These are phyloP conservation scores for Nannochloropsis salina DNA, from an alignment of 108 stramenopile genomes.

Conservation along the genomic window DNA sequence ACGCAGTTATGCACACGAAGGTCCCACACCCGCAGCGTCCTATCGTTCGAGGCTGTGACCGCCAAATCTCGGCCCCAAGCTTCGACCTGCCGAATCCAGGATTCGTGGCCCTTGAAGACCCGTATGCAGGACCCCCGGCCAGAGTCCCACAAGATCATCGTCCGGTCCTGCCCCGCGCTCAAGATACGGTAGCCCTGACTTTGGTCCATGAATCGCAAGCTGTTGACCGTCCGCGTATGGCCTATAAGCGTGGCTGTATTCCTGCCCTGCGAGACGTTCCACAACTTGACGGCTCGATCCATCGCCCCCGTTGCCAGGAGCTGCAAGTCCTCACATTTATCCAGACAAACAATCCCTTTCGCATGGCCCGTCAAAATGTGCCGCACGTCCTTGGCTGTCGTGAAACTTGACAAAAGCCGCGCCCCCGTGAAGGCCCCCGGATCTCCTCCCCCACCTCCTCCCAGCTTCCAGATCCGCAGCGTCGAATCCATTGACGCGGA, in stretches of 20 bases:
- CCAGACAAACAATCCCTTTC: neutral
- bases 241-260: slow-evolving; percentile 7
- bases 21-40: slow-evolving; percentile 16
- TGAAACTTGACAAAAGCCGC: neutral
- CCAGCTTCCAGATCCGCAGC: neutral
- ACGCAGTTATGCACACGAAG: slow-evolving; percentile 10
- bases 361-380: neutral
- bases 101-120: neutral
- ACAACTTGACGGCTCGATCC: neutral
- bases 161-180: neutral
- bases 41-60: neutral
- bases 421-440: neutral
- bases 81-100: slow-evolving; percentile 13
- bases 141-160: neutral
- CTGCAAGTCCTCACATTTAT: neutral
- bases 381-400: neutral
- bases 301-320: neutral
- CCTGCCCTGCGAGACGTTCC: slow-evolving; percentile 4
- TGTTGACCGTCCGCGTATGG: neutral
- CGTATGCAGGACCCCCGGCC: neutral
- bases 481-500: neutral
- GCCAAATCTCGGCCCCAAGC: neutral
- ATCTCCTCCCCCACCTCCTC: neutral
- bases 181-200: slow-evolving; percentile 3
- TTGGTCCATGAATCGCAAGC: neutral